A percentile compares a stretch with the other conserved stretches of the same genome.
These are phyloP conservation scores for Stylosanthes scabra DNA, from an alignment of 331 rosid species.

Conservation along the genomic window DNA sequence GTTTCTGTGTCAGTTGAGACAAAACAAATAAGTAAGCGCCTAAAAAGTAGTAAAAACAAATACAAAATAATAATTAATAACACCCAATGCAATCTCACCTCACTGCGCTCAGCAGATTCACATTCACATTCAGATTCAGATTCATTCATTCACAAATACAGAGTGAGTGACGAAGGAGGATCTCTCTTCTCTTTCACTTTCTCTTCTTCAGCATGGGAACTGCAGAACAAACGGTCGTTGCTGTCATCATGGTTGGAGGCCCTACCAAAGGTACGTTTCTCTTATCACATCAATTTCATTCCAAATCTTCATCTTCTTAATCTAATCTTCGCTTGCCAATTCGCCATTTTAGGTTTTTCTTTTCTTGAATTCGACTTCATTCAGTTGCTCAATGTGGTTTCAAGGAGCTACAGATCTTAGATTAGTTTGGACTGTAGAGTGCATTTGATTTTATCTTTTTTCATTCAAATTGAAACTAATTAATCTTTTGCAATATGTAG, in stretches of 20 bases:
- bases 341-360: background rate
- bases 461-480: too few species aligned
- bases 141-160: background rate
- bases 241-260: conserved; percentile 99
- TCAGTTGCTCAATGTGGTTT: background rate
- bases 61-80: too few species aligned
- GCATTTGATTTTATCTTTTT: too few species aligned
- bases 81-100: too few species aligned
- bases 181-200: conserved; percentile 38
- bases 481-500: too few species aligned
- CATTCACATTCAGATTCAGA: too few species aligned
- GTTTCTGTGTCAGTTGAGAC: too few species aligned
- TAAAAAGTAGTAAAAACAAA: too few species aligned
- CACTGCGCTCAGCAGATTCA: too few species aligned
- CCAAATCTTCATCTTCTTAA: conserved; percentile 8
- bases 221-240: conserved; percentile 78
- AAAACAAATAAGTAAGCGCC: too few species aligned
- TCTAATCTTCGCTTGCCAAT: background rate
- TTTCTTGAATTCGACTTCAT: background rate
- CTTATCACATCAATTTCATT: background rate
- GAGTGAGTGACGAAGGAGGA: conserved; percentile 35
- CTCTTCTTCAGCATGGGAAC: conserved; percentile 54
- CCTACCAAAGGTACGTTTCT: conserved; percentile 88
- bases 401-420: too few species aligned
- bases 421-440: too few species aligned